A percentile compares a stretch with the other conserved stretches of the same genome.
Conservation (phyloP, 345 rosid species). For the Lumnitzera racemosa region DNA sequence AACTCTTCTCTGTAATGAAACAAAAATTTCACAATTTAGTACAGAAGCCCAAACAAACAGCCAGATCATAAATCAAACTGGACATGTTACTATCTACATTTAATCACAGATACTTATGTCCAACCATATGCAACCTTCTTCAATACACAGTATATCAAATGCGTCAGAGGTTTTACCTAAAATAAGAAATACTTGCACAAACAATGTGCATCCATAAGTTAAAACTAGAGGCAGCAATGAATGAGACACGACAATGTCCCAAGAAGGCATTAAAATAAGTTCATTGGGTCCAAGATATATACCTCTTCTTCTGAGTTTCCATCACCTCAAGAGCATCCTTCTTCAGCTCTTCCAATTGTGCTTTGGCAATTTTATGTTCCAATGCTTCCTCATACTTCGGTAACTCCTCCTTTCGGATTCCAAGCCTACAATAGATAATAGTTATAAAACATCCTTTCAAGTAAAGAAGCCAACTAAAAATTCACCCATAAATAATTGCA, state of each 20-base stretch:
- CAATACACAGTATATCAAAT: no score
- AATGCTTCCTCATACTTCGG: constrained; percentile 83
- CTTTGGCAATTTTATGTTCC: constrained; percentile 78
- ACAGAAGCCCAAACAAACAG: not conserved
- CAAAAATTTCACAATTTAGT: not conserved
- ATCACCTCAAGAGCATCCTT: constrained; percentile 87
- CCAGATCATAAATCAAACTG: not conserved
- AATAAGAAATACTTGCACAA: no score
- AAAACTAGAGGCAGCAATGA: no score
- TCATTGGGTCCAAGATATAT: not conserved
- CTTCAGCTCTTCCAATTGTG: constrained; percentile 83
- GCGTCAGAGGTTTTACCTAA: no score
- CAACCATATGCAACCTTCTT: no score
- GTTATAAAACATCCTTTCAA: not conserved
- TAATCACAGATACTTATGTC: no score
- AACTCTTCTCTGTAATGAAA: constrained; percentile 75
- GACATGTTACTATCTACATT: not conserved
- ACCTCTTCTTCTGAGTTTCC: constrained; percentile 96
- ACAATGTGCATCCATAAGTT: no score
- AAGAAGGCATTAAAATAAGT: no score
- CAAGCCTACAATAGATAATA: constrained; percentile 49
- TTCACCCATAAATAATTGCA: no score
- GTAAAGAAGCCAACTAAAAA: not conserved
- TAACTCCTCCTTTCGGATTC: constrained; percentile 73
- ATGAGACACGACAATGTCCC: no score